These are phyloP conservation scores for Agaricus subrufescens DNA, from an alignment of 768 basidiomycete species.

Conservation along the genomic window DNA sequence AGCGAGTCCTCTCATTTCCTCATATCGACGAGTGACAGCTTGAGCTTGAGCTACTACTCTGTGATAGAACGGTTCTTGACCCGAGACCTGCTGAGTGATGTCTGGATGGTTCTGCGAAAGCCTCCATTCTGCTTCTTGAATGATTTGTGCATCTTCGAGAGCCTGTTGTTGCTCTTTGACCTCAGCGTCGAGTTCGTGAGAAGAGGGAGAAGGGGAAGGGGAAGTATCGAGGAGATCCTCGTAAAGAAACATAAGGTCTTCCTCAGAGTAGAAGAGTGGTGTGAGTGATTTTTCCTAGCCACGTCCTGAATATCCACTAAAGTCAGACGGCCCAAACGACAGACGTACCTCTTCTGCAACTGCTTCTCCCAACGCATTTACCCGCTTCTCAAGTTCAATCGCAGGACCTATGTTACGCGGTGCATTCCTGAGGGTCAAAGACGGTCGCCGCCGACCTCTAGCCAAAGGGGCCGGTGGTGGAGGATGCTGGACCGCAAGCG, in stretches of 20 bases:
- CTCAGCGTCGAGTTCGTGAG: slow-evolving; percentile 1
- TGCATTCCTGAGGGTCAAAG: neutral
- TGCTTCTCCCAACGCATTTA: slow-evolving; percentile 10
- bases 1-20: slow-evolving; percentile 19
- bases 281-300: slow-evolving; percentile 9
- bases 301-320: too few relatives aligned
- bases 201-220: slow-evolving; percentile 2
- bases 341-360: slow-evolving; percentile 10
- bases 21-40: slow-evolving; percentile 29
- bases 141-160: slow-evolving; percentile 3
- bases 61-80: slow-evolving; percentile 20
- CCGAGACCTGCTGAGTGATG: neutral
- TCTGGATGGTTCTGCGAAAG: slow-evolving; percentile 1
- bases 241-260: slow-evolving; percentile 13
- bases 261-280: slow-evolving; percentile 9
- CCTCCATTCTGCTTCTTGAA: neutral
- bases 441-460: neutral
- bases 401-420: neutral
- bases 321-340: too few relatives aligned
- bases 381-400: slow-evolving; percentile 11
- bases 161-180: slow-evolving; percentile 4
- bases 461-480: neutral
- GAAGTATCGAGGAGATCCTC: slow-evolving; percentile 14
- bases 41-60: slow-evolving; percentile 31
- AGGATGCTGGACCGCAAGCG: neutral